Percentiles rank a stretch among this genome's conserved stretches.
Conservation (phyloP, 2,329 filamentous ascomycete species). For the Nigrospora osmanthi region DNA sequence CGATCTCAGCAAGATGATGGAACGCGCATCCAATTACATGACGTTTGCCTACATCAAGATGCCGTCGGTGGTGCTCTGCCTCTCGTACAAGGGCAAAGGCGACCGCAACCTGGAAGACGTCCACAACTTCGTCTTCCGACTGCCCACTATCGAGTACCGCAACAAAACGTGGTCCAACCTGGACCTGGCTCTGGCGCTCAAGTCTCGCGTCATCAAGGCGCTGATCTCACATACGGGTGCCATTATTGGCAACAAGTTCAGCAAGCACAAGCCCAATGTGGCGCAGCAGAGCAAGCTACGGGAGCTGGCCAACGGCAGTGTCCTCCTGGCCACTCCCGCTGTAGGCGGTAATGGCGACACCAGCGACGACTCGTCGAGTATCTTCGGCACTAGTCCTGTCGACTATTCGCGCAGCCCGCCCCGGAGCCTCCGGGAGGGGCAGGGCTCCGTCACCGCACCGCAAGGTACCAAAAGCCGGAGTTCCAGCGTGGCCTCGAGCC, state of each 20-base stretch:
- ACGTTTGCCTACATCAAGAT: conserved; percentile 93
- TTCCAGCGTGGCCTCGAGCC: conserved; percentile 42
- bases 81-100: conserved; percentile 94
- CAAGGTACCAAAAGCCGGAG: conserved; percentile 39
- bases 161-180: conserved; percentile 99
- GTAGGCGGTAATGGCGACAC: conserved; percentile 36
- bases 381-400: conserved; percentile 44
- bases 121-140: conserved; percentile 92
- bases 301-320: conserved; percentile 74
- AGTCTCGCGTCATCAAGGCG: conserved; percentile 89
- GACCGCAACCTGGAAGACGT: conserved; percentile 95
- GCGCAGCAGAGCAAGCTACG: conserved; percentile 72
- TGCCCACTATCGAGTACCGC: conserved; percentile 89
- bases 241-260: conserved; percentile 96
- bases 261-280: conserved; percentile 73
- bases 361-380: conserved; percentile 49
- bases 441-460: conserved; percentile 36
- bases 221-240: conserved; percentile 92
- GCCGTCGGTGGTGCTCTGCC: conserved; percentile 86
- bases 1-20: conserved; percentile 95
- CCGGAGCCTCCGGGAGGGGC: conserved; percentile 40
- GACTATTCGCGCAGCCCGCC: conserved; percentile 54
- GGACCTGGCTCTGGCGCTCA: conserved; percentile 83
- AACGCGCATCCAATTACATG: conserved; percentile 92
- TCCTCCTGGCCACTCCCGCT: conserved; percentile 45